Evolutionary conservation across 176 grass and related monocot species (phyloP).

Genomic region (Hsuehochloa calcarea): DNA sequence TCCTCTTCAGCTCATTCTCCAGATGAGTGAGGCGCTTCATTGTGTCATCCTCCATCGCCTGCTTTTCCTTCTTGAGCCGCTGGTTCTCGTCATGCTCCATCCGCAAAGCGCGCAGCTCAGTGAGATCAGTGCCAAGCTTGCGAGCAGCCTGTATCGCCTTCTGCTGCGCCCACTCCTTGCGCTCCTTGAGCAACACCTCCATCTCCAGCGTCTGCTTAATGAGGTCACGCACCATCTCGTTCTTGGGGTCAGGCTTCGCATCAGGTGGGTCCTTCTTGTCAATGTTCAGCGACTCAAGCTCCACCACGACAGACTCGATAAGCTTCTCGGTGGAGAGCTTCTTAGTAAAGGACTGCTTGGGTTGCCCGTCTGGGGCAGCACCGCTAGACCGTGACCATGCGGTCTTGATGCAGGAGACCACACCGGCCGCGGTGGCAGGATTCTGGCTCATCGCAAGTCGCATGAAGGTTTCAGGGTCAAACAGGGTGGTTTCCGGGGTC

Average conservation of each 20-base stretch:
- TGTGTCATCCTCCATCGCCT: slow-evolving; percentile 62
- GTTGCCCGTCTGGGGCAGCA: slow-evolving; percentile 6
- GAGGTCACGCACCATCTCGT: slow-evolving; percentile 64
- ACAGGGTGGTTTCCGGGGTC: slow-evolving; percentile 8
- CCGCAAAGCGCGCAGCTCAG: slow-evolving; percentile 67
- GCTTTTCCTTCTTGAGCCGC: slow-evolving; percentile 71
- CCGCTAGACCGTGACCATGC: slow-evolving; percentile 14
- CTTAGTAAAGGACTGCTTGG: slow-evolving; percentile 35
- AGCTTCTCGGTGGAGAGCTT: slow-evolving; percentile 54
- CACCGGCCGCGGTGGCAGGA: neutral
- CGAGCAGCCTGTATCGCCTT: slow-evolving; percentile 88
- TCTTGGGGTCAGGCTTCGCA: slow-evolving; percentile 44
- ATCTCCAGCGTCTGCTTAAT: slow-evolving; percentile 71
- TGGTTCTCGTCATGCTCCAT: slow-evolving; percentile 81
- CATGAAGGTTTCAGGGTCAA: slow-evolving; percentile 54
- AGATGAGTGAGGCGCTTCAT: slow-evolving; percentile 68
- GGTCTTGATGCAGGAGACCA: slow-evolving; percentile 41
- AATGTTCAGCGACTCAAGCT: slow-evolving; percentile 56
- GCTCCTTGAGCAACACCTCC: slow-evolving; percentile 83
- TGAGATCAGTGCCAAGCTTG: slow-evolving; percentile 87
- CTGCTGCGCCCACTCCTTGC: slow-evolving; percentile 87
- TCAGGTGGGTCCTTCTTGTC: slow-evolving; percentile 53
- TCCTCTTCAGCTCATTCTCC: slow-evolving; percentile 88
- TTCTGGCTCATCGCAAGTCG: slow-evolving; percentile 22
- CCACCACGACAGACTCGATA: slow-evolving; percentile 49